These are phyloP conservation scores for Leccinum disarticulatum DNA, from an alignment of 768 basidiomycete genomes.

Conservation along the genomic window DNA sequence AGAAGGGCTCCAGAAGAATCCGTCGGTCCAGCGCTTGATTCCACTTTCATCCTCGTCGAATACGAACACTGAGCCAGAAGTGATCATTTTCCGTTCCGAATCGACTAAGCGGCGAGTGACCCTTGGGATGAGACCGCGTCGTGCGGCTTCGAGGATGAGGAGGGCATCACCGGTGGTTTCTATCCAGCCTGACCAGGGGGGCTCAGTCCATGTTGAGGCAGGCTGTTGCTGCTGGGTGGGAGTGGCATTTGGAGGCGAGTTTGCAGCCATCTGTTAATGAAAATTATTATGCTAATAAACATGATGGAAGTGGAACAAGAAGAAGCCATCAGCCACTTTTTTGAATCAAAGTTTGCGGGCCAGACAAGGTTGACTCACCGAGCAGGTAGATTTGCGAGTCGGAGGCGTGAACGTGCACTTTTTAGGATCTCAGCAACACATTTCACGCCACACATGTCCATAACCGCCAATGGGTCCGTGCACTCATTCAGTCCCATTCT, in stretches of 20 bases:
- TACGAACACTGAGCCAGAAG: slow-evolving; percentile 91
- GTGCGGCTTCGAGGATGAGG: slow-evolving; percentile 94
- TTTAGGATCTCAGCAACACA: slow-evolving; percentile 25
- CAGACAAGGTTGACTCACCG: slow-evolving; percentile 74
- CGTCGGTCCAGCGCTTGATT: slow-evolving; percentile 98
- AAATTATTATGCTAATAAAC: slow-evolving; percentile 2
- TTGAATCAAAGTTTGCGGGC: slow-evolving; percentile 43
- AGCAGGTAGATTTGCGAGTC: slow-evolving; percentile 60
- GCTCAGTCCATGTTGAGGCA: slow-evolving; percentile 70
- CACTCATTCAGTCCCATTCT: slow-evolving; percentile 6
- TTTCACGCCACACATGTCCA: slow-evolving; percentile 34
- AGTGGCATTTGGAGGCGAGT: slow-evolving; percentile 21
- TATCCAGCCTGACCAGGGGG: slow-evolving; percentile 93
- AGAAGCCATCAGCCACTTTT: slow-evolving; percentile 20
- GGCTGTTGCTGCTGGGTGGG: slow-evolving; percentile 29
- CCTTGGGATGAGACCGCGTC: slow-evolving; percentile 85
- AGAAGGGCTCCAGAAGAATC: slow-evolving; percentile 93
- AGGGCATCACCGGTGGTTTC: slow-evolving; percentile 94
- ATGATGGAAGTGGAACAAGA: slow-evolving; percentile 18
- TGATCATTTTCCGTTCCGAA: slow-evolving; percentile 90
- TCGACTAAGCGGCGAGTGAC: slow-evolving; percentile 92
- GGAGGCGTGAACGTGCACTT: slow-evolving; percentile 44
- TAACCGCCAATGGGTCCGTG: slow-evolving; percentile 34
- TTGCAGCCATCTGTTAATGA: slow-evolving; percentile 27
- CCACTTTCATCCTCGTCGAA: slow-evolving; percentile 97